Evolutionary conservation across 2,329 filamentous ascomycete species (phyloP), one percentile per base, ranked within the genome.

Genomic region (Cladophialophora carrionii): DNA sequence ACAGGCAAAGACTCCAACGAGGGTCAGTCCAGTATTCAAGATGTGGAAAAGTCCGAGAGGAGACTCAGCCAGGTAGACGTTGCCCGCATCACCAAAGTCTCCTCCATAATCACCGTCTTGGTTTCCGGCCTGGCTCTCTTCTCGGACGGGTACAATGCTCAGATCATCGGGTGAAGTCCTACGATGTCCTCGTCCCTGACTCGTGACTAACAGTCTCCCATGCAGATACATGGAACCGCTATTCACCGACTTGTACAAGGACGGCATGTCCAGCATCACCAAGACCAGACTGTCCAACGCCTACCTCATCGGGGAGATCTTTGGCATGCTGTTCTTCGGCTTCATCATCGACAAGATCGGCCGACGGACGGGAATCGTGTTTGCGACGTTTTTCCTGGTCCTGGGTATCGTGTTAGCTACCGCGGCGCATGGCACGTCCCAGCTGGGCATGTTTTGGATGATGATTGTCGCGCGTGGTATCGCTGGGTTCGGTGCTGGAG

Each of bases 381-480:
- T 77, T 4, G 80, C 83, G 0, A 84, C 82, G 0, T 57, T 77
- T 4, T 75, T 84, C 49, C 73, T 85, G 7, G 76, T 82, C 2
- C 65, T 83, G 1, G 82, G 82, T 26, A 78, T 83, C 46, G 73
- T 80, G 0, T 69, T 84, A 22, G 79, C 81, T 0, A 78, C 82
- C 2, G 81, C 80, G 2, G 77, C 81, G 3, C 76, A 77, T 58
- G 82, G 82, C 1, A 74, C 69, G 1, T 68, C 72, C 1, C 61
- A 75, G n/a, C 66, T 73, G 9, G 76, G 82, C 57, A 74, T 84
- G 74, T 80, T 83, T 58, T 83, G 81, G 81, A 83, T 83, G 81
- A 76, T 83, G 69, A 79, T 96, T 70, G 82, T 90, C 53, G 85
- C 89, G 22, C 86, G 91, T 67, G 90, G 91, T 22, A 94, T 95